Evolutionary conservation across 805 yeast genomes (phyloP).

Genomic region (Suhomyces emberorum): DNA sequence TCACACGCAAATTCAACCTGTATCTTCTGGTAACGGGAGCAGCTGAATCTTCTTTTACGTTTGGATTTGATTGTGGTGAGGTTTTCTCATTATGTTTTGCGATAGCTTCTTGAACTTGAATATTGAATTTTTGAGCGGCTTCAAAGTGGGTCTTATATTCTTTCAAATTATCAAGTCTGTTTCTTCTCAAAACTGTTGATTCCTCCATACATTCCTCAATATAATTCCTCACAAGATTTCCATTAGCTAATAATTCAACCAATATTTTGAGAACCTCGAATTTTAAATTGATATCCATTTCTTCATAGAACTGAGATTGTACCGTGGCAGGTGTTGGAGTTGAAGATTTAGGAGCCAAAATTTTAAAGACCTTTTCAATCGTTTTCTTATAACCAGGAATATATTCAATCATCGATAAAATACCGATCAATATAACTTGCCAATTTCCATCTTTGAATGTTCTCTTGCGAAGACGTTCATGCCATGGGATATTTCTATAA

Average conservation of each 20-base stretch:
- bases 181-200: constrained; percentile 58
- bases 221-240: constrained; percentile 55
- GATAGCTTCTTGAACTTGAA: constrained; percentile 18
- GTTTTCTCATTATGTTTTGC: constrained; percentile 4
- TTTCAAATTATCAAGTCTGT: constrained; percentile 60
- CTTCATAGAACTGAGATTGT: constrained; percentile 50
- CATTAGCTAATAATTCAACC: constrained; percentile 57
- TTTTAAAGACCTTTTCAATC: constrained; percentile 48
- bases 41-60: not conserved
- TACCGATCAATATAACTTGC: constrained; percentile 74
- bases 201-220: constrained; percentile 70
- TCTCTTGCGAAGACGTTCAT: constrained; percentile 69
- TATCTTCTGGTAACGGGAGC: constrained; percentile 6
- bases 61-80: not conserved
- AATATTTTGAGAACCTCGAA: constrained; percentile 58
- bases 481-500: constrained; percentile 67
- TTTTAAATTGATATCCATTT: constrained; percentile 51
- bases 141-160: constrained; percentile 57
- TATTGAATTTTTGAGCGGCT: constrained; percentile 37
- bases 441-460: constrained; percentile 81
- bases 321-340: constrained; percentile 50
- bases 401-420: constrained; percentile 58
- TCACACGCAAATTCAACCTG: constrained; percentile 11
- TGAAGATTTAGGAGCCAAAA: constrained; percentile 54
- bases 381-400: constrained; percentile 51